A percentile compares a stretch with the other conserved stretches of the same genome.
These are phyloP conservation scores for Lipomyces orientalis DNA, from an alignment of 805 yeast species.

Conservation along the genomic window DNA sequence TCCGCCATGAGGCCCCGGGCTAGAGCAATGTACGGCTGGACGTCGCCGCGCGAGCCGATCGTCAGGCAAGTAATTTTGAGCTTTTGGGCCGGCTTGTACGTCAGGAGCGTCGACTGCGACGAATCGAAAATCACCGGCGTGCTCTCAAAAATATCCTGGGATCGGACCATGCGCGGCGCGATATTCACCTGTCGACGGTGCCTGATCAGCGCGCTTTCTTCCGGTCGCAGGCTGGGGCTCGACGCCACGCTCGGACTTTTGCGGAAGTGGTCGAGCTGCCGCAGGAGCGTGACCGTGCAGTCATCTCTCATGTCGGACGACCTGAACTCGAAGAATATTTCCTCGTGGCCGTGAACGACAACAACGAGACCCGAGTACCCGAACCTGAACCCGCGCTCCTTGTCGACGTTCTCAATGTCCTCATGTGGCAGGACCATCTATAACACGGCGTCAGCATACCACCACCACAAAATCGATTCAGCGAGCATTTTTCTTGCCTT, in stretches of 20 bases:
- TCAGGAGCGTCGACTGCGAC: slow-evolving; percentile 46
- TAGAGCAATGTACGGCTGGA: slow-evolving; percentile 93
- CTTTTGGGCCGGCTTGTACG: slow-evolving; percentile 55
- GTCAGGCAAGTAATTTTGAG: slow-evolving; percentile 74
- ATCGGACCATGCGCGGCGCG: slow-evolving; percentile 2
- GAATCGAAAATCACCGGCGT: slow-evolving; percentile 30
- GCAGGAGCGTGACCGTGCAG: slow-evolving; percentile 58
- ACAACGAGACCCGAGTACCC: slow-evolving; percentile 72
- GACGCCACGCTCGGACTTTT: not conserved
- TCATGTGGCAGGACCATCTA: slow-evolving; percentile 76
- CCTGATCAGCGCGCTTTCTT: slow-evolving; percentile 13
- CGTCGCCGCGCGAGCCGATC: slow-evolving; percentile 96
- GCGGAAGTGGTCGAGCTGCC: slow-evolving; percentile 52
- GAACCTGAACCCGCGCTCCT: slow-evolving; percentile 71
- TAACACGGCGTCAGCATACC: slow-evolving; percentile 7
- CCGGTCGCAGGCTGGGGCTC: slow-evolving; percentile 6
- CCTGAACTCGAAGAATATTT: slow-evolving; percentile 78
- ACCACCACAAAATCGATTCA: not conserved
- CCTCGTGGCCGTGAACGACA: slow-evolving; percentile 75
- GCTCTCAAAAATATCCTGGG: slow-evolving; percentile 5
- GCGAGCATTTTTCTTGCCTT: slow-evolving; percentile 42
- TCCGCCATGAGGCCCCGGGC: slow-evolving; percentile 77
- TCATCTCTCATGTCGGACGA: slow-evolving; percentile 70
- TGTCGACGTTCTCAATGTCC: slow-evolving; percentile 72
- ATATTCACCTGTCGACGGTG: not conserved